phyloP scores from a whole-genome alignment of 2,329 filamentous ascomycete species.

The Fusarium neocosmosporiellum region DNA sequence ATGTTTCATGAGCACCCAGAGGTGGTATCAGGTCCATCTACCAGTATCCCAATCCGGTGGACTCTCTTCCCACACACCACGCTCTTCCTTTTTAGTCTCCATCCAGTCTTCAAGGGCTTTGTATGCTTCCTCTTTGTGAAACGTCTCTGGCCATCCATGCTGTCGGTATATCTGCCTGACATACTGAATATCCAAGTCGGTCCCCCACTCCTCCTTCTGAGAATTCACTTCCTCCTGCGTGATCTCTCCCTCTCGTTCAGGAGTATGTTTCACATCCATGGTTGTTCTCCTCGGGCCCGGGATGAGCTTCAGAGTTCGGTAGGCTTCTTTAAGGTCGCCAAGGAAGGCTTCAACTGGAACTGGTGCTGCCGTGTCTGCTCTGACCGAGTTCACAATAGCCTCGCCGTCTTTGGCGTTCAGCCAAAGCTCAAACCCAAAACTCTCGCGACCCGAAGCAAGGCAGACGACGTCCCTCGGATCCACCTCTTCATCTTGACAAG shows the following conservation, averaged over 20 bases:
- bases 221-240: slow-evolving; percentile 27
- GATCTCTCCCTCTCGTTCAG: slow-evolving; percentile 10
- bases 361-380: not conserved
- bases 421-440: slow-evolving; percentile 5
- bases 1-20: not conserved
- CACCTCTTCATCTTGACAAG: slow-evolving; percentile 6
- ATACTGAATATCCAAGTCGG: slow-evolving; percentile 31
- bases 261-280: slow-evolving; percentile 7
- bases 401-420: slow-evolving; percentile 24
- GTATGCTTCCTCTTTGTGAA: slow-evolving; percentile 42
- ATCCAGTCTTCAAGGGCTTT: not conserved
- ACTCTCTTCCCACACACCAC: not conserved
- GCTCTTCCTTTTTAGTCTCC: not conserved
- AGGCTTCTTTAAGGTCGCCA: slow-evolving; percentile 41
- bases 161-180: slow-evolving; percentile 43
- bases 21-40: not conserved
- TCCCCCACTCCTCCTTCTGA: slow-evolving; percentile 11
- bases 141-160: slow-evolving; percentile 49
- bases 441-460: slow-evolving; percentile 4
- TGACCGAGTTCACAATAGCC: slow-evolving; percentile 8
- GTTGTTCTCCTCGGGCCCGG: slow-evolving; percentile 23
- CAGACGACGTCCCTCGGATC: slow-evolving; percentile 16
- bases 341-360: slow-evolving; percentile 35
- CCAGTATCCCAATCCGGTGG: not conserved
- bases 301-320: slow-evolving; percentile 33